Evolutionary conservation across 208 protist species (phyloP).

Genomic region (Trypanosoma theileri): DNA sequence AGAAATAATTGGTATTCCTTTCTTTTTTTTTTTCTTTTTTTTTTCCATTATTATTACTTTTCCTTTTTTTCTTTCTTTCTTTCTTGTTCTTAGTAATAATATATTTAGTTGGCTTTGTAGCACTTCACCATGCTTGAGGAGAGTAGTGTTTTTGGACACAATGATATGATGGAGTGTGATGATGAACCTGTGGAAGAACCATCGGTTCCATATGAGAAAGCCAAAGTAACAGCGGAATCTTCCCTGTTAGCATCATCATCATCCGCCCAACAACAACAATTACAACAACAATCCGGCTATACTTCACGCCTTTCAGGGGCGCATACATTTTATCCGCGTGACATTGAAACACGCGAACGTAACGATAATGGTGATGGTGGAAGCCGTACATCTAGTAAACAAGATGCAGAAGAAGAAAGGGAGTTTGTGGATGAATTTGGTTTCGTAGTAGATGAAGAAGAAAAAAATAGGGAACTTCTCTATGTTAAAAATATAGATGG

Average conservation of each 20-base stretch:
- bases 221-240: not conserved
- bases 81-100: not conserved
- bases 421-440: constrained; percentile 90
- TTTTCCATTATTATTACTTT: not conserved
- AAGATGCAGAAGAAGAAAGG: constrained; percentile 58
- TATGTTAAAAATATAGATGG: constrained; percentile 72
- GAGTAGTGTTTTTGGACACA: constrained; percentile 26
- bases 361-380: not conserved
- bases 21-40: not conserved
- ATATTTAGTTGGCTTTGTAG: not conserved
- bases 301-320: no score
- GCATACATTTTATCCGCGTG: constrained; percentile 21
- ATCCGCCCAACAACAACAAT: no score
- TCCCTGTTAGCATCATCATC: no score
- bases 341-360: constrained; percentile 3
- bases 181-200: constrained; percentile 23
- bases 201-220: constrained; percentile 5
- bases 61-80: not conserved
- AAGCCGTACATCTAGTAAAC: not conserved
- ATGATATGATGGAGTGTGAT: constrained; percentile 19
- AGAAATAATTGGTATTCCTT: not conserved
- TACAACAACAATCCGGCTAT: no score
- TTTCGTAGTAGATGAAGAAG: constrained; percentile 79
- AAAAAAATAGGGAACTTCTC: constrained; percentile 53
- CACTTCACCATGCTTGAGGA: constrained; percentile 14